phyloP scores from a whole-genome alignment of 345 rosid genomes.

The Moricandia arvensis region DNA sequence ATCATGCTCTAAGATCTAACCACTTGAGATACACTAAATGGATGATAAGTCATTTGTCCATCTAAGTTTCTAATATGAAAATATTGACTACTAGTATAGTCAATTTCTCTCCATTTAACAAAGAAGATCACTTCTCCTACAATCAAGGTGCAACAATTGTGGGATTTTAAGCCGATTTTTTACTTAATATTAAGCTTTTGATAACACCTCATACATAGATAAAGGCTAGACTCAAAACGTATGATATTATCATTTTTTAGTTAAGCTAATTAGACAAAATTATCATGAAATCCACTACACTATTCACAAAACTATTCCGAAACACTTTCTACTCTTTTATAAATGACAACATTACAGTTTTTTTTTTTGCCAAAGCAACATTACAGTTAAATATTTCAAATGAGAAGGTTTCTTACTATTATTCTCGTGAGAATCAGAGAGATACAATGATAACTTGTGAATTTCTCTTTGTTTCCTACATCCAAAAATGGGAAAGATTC shows the following conservation, averaged over 20 bases:
- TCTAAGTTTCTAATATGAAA: neutral
- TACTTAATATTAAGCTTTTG: neutral
- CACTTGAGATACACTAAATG: neutral
- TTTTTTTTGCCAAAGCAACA: neutral
- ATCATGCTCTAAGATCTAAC: no score
- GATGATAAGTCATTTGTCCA: neutral
- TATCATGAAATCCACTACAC: neutral
- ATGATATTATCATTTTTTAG: neutral
- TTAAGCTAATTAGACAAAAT: neutral
- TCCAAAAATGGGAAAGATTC: neutral
- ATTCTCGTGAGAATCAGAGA: neutral
- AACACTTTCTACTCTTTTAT: neutral
- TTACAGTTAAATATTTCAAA: neutral
- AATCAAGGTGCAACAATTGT: neutral
- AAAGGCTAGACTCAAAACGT: neutral
- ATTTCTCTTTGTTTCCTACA: neutral
- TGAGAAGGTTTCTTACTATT: neutral
- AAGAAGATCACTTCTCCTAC: neutral
- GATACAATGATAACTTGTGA: neutral
- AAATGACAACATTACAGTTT: neutral
- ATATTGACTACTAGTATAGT: neutral
- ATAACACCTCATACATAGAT: neutral
- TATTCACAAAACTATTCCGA: neutral
- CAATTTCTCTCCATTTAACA: neutral
- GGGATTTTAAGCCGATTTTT: neutral